A percentile compares a stretch with the other conserved stretches of the same genome.
Evolutionary conservation across 805 yeast species (phyloP).

Genomic region (Tetrapisispora namnaoensis): DNA sequence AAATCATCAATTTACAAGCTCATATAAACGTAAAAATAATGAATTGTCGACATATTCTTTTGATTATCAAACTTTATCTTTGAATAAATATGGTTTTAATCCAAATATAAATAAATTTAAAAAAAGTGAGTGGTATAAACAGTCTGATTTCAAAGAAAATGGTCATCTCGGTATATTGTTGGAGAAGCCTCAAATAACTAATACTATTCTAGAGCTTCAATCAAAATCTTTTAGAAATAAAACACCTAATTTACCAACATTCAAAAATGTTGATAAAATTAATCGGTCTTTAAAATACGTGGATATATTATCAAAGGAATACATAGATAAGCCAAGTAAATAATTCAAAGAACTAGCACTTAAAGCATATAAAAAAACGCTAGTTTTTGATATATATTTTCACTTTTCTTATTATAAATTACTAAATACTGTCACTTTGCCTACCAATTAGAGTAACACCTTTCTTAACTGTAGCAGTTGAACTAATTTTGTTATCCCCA

Average conservation of each 20-base stretch:
- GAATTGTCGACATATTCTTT: neutral
- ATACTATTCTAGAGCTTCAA: conserved; percentile 23
- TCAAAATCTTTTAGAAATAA: conserved; percentile 14
- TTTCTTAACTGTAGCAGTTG: conserved; percentile 40
- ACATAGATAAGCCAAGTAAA: neutral
- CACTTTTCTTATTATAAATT: neutral
- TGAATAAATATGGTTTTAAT: conserved; percentile 6
- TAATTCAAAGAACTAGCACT: neutral
- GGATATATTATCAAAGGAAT: conserved; percentile 8
- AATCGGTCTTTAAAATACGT: conserved; percentile 32
- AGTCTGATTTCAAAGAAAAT: conserved; percentile 22
- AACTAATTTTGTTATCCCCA: conserved; percentile 64
- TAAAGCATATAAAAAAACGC: neutral
- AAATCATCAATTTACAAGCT: conserved; percentile 12
- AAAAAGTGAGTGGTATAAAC: conserved; percentile 17
- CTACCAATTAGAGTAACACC: conserved; percentile 64
- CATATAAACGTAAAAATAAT: neutral
- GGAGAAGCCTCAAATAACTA: conserved; percentile 37
- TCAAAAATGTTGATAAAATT: conserved; percentile 59
- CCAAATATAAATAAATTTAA: conserved; percentile 27
- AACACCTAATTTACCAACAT: conserved; percentile 40
- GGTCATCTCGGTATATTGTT: conserved; percentile 32
- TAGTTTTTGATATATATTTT: neutral
- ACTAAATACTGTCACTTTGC: conserved; percentile 52
- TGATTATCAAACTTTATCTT: neutral